phyloP scores from a whole-genome alignment of 345 rosid species.

The Bruguiera parviflora region DNA sequence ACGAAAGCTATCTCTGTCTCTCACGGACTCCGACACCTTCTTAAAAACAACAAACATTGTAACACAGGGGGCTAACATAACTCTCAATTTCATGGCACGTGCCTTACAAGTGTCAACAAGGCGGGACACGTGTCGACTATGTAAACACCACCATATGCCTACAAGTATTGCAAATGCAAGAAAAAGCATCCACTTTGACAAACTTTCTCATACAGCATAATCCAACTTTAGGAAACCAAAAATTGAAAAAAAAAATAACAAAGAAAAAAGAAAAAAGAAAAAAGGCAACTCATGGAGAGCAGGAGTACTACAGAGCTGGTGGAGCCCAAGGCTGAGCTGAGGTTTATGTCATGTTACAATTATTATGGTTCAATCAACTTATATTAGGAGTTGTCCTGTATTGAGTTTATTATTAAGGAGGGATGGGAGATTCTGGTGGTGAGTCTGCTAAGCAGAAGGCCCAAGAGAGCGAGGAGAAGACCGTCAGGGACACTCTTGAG shows the following conservation, averaged over 20 bases:
- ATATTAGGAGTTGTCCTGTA: neutral
- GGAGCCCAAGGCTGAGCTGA: constrained; percentile 50
- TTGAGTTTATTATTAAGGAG: neutral
- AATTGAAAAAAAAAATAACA: neutral
- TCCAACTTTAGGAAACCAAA: neutral
- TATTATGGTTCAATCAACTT: too few species aligned
- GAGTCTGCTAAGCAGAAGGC: constrained; percentile 38
- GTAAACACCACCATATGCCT: neutral
- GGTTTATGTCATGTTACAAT: constrained; percentile 25
- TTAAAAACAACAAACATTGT: neutral
- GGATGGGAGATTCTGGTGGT: too few species aligned
- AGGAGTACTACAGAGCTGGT: constrained; percentile 50
- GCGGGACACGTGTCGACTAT: constrained; percentile 15
- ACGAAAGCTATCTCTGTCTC: too few species aligned
- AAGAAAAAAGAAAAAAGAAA: too few species aligned
- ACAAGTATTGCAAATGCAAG: neutral
- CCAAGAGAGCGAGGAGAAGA: constrained; percentile 44
- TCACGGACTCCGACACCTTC: too few species aligned
- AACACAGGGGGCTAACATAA: neutral
- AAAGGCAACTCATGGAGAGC: constrained; percentile 57
- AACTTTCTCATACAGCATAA: neutral
- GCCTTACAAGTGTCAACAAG: constrained; percentile 25
- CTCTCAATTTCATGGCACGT: constrained; percentile 18
- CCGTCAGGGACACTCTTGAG: constrained; percentile 57
- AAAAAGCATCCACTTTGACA: neutral